Base-by-base conservation (phyloP, 768 basidiomycete genomes). In the Dendrothele bispora region DNA sequence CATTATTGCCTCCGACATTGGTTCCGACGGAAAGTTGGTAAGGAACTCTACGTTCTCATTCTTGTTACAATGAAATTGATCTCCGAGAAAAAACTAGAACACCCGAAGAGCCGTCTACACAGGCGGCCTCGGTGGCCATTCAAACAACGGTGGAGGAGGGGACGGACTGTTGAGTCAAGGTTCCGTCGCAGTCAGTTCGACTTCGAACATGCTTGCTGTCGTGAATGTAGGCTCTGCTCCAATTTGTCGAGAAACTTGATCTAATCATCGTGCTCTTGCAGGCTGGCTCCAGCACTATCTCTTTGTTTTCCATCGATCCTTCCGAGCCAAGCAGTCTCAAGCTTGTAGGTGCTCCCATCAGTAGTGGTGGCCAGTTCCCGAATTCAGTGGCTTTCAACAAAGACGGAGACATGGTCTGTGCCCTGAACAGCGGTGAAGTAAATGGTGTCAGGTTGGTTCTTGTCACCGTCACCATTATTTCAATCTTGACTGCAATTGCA, bases 281-380 rank as follows among this genome's bases (percentile, higher is more conserved):
- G 70, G 50, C 71, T 11, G 71, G 71, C 18, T 72, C 71, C 1
- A 68, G 68, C 57, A 71, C 68, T 8, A 55, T 68, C 24, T 53
- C 67, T 12, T 56, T 70, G 30, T 70, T 71, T 52, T 46, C 39
- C 12, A 72, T 73, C 47, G 57, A 70, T 53, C 51, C 50, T 3
- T 45, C 49, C 32, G 59, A 68, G 24, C 69, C 71, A 0, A 55
- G 57, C 1, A 48, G 53, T 10, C 52, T 73, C 21, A 45, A 36
- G 15, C 51, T 61, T 48, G 53, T 73, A 39, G 71, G 70, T 17
- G 53, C 60, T 18, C 70, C 70, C 5, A 61, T 65, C 4, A 57
- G 57, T 7, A 63, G 58, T 6, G 65, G 61, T 22, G 71, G 71
- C 12, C 68, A 72, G 39, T 72, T 71, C 58, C 70, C 70, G 5